Base-by-base conservation (phyloP, 805 yeast genomes). In the Nakazawaea ambrosiae region DNA sequence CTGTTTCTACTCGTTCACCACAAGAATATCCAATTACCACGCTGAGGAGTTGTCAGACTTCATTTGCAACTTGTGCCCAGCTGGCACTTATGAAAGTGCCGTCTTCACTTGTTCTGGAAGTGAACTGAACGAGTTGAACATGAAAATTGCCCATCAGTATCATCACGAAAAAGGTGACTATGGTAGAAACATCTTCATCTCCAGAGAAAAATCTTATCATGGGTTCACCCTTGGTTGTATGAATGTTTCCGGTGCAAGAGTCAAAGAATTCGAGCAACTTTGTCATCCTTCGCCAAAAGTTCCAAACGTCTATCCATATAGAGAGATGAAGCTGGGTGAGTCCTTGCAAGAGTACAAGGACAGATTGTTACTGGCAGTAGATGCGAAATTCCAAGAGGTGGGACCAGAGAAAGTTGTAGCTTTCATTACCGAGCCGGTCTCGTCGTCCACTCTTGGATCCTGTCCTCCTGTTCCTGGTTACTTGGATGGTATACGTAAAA, bases 51-150 rank as follows among this genome's bases (percentile, higher is more conserved):
- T 70, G 35, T 62, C 70, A 20, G 50, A 61, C 36, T 65, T 59
- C 72, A 77, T 53, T 34, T 55, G 65, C 42, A 62, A 59, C 5
- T 50, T 55, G 31, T 60, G 68, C 14, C 67, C 68, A 38, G 47
- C 57, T 28, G 60, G 55, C 29, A 65, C 58, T 7, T 66, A 65
- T 42, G 45, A 55, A 3, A 57, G 67, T 19, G 71, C 66, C 11
- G 42, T 64, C 33, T 60, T 84, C 43, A 71, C 76, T 45, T 81
- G 81, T 48, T 74, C 85, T 2, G 94, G 94, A 36, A 70, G 88
- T 16, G 90, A 81, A 55, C 86, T 90, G 33, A 81, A 81, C 49
- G 90, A 81, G 53, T 86, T 85, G 24, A 88, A 88, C 4, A 56
- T 81, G 50, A 81, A 82, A 55, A 80, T 82, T 51, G 82, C 82